Evolutionary conservation across 768 basidiomycete genomes (phyloP), one percentile per base, ranked within the genome.

Genomic region (Clavulina sp.): DNA sequence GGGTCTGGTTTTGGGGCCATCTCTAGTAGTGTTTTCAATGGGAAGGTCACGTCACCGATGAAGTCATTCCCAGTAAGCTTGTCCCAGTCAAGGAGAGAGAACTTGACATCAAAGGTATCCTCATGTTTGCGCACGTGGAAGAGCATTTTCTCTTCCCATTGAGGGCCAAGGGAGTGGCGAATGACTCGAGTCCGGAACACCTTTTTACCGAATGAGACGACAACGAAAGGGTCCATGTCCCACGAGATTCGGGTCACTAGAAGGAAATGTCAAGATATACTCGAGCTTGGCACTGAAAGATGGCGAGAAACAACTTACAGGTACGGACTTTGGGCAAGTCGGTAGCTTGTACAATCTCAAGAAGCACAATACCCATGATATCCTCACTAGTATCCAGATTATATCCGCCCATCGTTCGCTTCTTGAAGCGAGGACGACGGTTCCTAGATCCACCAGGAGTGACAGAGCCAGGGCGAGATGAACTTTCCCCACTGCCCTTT

Each of bases 151-250:
- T 96, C 91, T 55, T 96, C 85, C 86, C 91, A 97, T 1, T 73
- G 72, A 0, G 95, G 93, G 62, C 85, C 88, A 50, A 80, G 68
- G 0, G 76, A 80, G 64, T 91, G 87, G 3, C 89, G 76, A 51
- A 91, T 79, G 26, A 89, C 78, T 30, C 84, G 80, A 0, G 92
- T 96, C 2, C 92, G 74, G 68, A 97, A 97, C 3, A 96, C 86
- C 63, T 95, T 97, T 69, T 91, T 92, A 29, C 92, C 87, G 56
- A 99, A 99, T 2, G 87, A 88, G 56, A 92, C 75, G 55, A 99
- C 89, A 23, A 87, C 84, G 60, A 96, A 97, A 0, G 92, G 91
- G 60, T 96, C 91, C 91, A 96, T 95, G 62, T 97, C 92, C 75
- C 81, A 91, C 0, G 84, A 85, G 0, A 77, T 84, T 0, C 83